Base-by-base conservation (phyloP, 768 basidiomycete genomes). In the Russula emetica region DNA sequence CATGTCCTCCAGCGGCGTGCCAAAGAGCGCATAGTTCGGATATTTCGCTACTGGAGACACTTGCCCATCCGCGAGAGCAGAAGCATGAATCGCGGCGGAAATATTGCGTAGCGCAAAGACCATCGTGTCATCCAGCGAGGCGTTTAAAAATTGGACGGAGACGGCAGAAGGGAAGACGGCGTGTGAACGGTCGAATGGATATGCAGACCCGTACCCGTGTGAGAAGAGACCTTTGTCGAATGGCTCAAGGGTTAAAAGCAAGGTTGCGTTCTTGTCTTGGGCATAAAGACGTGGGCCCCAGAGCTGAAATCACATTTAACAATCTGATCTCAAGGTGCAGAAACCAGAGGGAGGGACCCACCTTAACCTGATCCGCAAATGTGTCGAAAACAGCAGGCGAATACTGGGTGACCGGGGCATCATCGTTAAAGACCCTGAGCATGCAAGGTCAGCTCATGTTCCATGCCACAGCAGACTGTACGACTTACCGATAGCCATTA, bases 61-160 rank as follows among this genome's bases (percentile, higher is more conserved):
- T 30, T 70, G 69, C 14, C 69, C 69, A 42, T 70, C 69, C 18
- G 67, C 67, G 34, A 60, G 45, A 16, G 28, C 45, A 16, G 16
- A 22, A 16, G 32, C 20, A 8, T 22, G 45, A 2, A 36, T n/a
- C 5, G 28, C 24, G 44, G 34, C 30, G 1, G 47, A 24, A 10
- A 22, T 30, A 2, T 53, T 62, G 20, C 71, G 71, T 20, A 77
- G 72, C 11, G 81, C 78, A 26, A 74, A 47, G 24, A 78, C 71
- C 55, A 85, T 76, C 36, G 69, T 63, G 8, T 70, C 71, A 66
- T 85, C 85, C 1, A 71, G 71, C 5, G 71, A 47, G 16, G 76
- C 44, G 16, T 61, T 61, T 0, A n/a, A 34, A 14, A 38, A 66
- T 5, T 34, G 2, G 40, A 50, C 2, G 9, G 20, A 1, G 28